A percentile compares a stretch with the other conserved stretches of the same genome.
Conservation (phyloP, 1,284 basidiomycete species). For the Puccinia triticina region DNA sequence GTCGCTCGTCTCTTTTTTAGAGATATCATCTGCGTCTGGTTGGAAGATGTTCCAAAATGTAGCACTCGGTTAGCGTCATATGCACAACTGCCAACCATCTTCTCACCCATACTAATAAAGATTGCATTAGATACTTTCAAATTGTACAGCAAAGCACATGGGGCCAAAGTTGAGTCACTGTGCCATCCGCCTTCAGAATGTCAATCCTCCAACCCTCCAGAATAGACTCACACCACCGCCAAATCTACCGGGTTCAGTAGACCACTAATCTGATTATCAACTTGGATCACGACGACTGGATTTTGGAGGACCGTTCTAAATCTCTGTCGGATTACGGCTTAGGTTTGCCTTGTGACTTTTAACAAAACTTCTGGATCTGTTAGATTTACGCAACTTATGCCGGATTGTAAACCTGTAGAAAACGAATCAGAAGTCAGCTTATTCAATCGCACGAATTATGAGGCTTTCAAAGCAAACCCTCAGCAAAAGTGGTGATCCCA, state of each 20-base stretch:
- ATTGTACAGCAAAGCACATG: slow-evolving; percentile 49
- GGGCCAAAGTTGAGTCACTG: slow-evolving; percentile 34
- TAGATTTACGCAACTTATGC: background rate
- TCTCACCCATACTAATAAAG: background rate
- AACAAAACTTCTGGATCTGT: background rate
- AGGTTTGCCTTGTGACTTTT: background rate
- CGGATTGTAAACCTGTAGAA: slow-evolving; percentile 18
- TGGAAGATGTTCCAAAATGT: slow-evolving; percentile 46
- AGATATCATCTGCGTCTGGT: slow-evolving; percentile 30
- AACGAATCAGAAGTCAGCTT: slow-evolving; percentile 48
- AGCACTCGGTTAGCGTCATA: background rate
- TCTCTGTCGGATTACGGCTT: slow-evolving; percentile 27
- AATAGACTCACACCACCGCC: background rate
- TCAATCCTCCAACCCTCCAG: background rate
- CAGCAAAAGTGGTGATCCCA: slow-evolving; percentile 33
- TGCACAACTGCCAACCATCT: background rate
- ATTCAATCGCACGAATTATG: slow-evolving; percentile 40
- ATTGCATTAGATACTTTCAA: slow-evolving; percentile 46
- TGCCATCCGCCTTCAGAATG: background rate
- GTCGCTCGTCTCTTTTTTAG: background rate
- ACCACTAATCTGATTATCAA: slow-evolving; percentile 50
- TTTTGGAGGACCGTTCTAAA: slow-evolving; percentile 14
- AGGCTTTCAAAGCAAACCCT: slow-evolving; percentile 41
- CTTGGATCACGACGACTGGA: slow-evolving; percentile 44
- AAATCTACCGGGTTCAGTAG: background rate